Percentiles rank a stretch among this genome's conserved stretches.
phyloP scores from a whole-genome alignment of 176 grass and related monocot species.

The Juncus inflexus region DNA sequence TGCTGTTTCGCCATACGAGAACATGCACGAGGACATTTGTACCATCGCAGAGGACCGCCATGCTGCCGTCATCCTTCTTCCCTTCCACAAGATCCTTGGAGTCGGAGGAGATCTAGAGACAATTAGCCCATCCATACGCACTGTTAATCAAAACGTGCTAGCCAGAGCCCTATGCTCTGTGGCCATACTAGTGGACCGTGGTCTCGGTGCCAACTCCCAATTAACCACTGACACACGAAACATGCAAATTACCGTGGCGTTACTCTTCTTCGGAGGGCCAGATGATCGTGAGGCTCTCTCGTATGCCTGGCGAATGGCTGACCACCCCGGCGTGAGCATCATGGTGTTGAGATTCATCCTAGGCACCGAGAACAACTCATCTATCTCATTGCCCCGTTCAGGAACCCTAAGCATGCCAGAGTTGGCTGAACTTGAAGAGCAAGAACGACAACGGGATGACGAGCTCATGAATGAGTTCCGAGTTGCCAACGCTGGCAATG shows the following conservation, averaged over 20 bases:
- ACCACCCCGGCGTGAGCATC: slow-evolving; percentile 51
- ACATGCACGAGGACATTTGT: slow-evolving; percentile 36
- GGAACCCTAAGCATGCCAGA: slow-evolving; percentile 42
- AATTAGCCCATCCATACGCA: slow-evolving; percentile 17
- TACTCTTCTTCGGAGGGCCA: slow-evolving; percentile 48
- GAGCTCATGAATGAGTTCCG: slow-evolving; percentile 56
- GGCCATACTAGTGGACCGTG: slow-evolving; percentile 38
- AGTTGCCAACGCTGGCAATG: slow-evolving; percentile 31
- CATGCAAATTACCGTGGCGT: slow-evolving; percentile 14
- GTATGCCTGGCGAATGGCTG: slow-evolving; percentile 53
- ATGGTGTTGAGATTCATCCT: slow-evolving; percentile 41
- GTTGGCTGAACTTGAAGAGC: slow-evolving; percentile 35
- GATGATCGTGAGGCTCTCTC: slow-evolving; percentile 80
- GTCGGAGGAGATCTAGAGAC: slow-evolving; percentile 38
- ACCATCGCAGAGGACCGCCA: slow-evolving; percentile 33
- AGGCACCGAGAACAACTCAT: slow-evolving; percentile 3
- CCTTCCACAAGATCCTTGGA: slow-evolving; percentile 40
- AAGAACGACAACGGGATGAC: slow-evolving; percentile 48
- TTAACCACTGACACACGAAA: background rate
- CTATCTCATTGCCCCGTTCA: slow-evolving; percentile 4
- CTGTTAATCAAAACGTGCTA: slow-evolving; percentile 35
- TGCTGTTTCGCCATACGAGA: slow-evolving; percentile 19
- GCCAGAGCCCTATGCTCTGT: slow-evolving; percentile 32
- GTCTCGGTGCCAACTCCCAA: slow-evolving; percentile 4
- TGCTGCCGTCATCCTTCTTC: slow-evolving; percentile 34